Conservation (phyloP, 345 rosid species). For the Brassica juncea region DNA sequence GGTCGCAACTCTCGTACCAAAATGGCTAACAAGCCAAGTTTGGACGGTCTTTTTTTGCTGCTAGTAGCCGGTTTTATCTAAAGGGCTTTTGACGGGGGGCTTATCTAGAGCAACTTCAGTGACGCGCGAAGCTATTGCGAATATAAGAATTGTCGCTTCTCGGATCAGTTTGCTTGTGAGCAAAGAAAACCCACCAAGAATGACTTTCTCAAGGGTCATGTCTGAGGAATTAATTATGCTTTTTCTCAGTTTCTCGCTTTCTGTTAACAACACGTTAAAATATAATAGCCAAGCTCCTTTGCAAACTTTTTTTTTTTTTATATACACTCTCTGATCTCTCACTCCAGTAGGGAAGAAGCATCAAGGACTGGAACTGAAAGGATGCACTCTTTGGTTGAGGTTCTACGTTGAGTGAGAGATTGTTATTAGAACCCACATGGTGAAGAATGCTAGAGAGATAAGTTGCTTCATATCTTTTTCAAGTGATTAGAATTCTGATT, state of each 20-base stretch:
- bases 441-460: neutral
- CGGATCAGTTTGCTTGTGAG: conserved; percentile 54
- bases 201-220: conserved; percentile 63
- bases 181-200: conserved; percentile 59
- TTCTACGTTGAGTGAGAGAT: too few species aligned
- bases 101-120: conserved; percentile 64
- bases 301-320: too few species aligned
- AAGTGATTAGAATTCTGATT: neutral
- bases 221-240: conserved; percentile 80
- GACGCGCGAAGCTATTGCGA: conserved; percentile 79
- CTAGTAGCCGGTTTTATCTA: conserved; percentile 22
- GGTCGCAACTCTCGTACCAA: too few species aligned
- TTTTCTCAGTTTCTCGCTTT: conserved; percentile 59
- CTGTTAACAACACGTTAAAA: conserved; percentile 25
- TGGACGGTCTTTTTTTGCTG: too few species aligned
- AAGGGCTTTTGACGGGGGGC: conserved; percentile 65
- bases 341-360: too few species aligned
- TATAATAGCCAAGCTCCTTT: too few species aligned
- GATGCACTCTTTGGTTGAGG: too few species aligned
- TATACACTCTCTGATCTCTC: too few species aligned
- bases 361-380: too few species aligned
- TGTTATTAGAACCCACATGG: neutral
- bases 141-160: conserved; percentile 68
- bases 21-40: too few species aligned
- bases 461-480: neutral